These are phyloP conservation scores for Capsella rubella DNA, from an alignment of 441 rosid genomes.

Conservation along the genomic window DNA sequence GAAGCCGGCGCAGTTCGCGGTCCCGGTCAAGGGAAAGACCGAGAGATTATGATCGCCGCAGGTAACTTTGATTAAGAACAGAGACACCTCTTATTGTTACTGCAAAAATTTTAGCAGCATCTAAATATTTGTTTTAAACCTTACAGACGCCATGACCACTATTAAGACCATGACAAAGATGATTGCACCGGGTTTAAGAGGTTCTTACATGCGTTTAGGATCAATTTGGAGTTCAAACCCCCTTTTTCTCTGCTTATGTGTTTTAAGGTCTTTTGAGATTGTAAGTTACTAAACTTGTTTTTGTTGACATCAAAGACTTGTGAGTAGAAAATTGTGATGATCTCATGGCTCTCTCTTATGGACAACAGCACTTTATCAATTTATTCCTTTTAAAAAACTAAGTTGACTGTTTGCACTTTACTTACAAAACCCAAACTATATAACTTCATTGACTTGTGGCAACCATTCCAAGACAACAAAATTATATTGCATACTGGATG, in stretches of 20 bases:
- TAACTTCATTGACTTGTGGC: no score
- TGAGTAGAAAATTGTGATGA: background rate
- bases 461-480: background rate
- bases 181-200: constrained; percentile 20
- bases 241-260: constrained; percentile 15
- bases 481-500: background rate
- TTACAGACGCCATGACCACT: constrained; percentile 48
- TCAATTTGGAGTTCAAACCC: constrained; percentile 38
- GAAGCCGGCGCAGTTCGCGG: constrained; percentile 83
- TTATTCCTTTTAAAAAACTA: no score
- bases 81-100: background rate
- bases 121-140: constrained; percentile 2
- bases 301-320: background rate
- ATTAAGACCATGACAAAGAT: constrained; percentile 35
- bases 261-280: constrained; percentile 21
- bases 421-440: no score
- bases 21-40: constrained; percentile 85
- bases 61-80: constrained; percentile 50
- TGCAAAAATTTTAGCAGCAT: constrained; percentile 9
- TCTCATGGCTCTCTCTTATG: background rate
- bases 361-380: background rate
- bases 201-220: constrained; percentile 38
- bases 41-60: constrained; percentile 88
- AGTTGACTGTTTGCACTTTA: no score
- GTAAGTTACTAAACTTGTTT: constrained; percentile 22